These are phyloP conservation scores for Phlebiopsis gigantea DNA, from an alignment of 768 basidiomycete genomes.

Conservation along the genomic window DNA sequence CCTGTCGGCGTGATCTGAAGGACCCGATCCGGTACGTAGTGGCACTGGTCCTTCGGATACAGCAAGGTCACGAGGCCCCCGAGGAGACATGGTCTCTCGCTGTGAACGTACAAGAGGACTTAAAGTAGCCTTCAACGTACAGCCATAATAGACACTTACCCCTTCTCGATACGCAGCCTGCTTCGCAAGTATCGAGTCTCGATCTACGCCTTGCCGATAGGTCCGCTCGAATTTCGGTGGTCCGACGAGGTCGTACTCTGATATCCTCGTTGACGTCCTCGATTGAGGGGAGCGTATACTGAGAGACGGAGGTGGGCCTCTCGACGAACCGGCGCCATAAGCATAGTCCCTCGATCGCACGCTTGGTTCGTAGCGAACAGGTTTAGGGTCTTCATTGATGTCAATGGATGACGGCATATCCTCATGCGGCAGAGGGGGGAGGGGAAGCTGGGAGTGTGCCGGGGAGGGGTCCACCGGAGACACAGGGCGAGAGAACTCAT, in stretches of 20 bases:
- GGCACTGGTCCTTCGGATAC: neutral
- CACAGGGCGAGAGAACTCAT: slow-evolving; percentile 37
- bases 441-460: slow-evolving; percentile 2
- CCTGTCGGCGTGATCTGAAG: neutral
- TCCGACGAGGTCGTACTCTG: slow-evolving; percentile 21
- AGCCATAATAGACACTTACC: neutral
- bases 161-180: neutral
- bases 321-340: neutral
- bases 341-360: slow-evolving; percentile 15
- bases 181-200: neutral
- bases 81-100: neutral
- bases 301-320: slow-evolving; percentile 3
- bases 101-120: neutral
- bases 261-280: slow-evolving; percentile 23
- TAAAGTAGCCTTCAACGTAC: too few species aligned
- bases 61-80: neutral
- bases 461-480: slow-evolving; percentile 14
- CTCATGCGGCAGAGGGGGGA: neutral
- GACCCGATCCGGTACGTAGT: neutral
- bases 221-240: slow-evolving; percentile 10
- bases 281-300: slow-evolving; percentile 19
- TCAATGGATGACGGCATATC: neutral
- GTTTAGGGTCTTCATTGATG: neutral
- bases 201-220: neutral
- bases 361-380: neutral